phyloP scores from a whole-genome alignment of 768 basidiomycete genomes.

The Baorangia bicolor region DNA sequence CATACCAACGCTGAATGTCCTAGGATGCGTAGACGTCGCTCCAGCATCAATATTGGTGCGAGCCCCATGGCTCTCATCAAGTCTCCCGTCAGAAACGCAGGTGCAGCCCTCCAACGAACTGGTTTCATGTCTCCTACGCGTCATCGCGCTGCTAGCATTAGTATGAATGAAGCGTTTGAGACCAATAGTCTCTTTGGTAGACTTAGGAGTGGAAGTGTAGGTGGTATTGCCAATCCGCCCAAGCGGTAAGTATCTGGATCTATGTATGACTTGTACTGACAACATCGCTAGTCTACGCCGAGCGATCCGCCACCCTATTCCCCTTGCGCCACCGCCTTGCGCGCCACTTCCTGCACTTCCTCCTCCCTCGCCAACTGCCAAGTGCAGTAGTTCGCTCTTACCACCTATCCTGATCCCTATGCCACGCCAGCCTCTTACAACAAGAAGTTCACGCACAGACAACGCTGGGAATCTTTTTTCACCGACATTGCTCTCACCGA shows the following conservation, averaged over 20 bases:
- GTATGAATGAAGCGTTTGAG: constrained; percentile 34
- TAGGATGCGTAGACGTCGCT: constrained; percentile 58
- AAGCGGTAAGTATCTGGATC: constrained; percentile 31
- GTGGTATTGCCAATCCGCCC: constrained; percentile 30
- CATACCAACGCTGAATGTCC: constrained; percentile 32
- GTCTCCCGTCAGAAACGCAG: constrained; percentile 51
- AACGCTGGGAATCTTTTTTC: constrained; percentile 1
- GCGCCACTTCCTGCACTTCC: constrained; percentile 32
- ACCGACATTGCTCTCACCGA: neutral
- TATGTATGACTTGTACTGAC: constrained; percentile 1
- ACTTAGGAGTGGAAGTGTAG: constrained; percentile 54
- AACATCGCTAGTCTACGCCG: constrained; percentile 39
- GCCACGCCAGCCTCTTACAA: constrained; percentile 21
- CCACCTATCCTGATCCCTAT: constrained; percentile 20
- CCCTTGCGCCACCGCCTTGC: constrained; percentile 28
- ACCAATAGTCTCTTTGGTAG: constrained; percentile 48
- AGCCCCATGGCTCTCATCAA: constrained; percentile 60
- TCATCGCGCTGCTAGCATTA: constrained; percentile 47
- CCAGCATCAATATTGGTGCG: constrained; percentile 54
- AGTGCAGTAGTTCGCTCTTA: constrained; percentile 11
- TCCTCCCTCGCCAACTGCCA: constrained; percentile 20
- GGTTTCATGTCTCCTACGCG: constrained; percentile 39
- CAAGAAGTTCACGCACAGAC: neutral
- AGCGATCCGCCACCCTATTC: constrained; percentile 32
- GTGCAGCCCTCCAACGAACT: constrained; percentile 49